Evolutionary conservation across 2,329 filamentous ascomycete species (phyloP).

Genomic region (Aspergillus fructus): DNA sequence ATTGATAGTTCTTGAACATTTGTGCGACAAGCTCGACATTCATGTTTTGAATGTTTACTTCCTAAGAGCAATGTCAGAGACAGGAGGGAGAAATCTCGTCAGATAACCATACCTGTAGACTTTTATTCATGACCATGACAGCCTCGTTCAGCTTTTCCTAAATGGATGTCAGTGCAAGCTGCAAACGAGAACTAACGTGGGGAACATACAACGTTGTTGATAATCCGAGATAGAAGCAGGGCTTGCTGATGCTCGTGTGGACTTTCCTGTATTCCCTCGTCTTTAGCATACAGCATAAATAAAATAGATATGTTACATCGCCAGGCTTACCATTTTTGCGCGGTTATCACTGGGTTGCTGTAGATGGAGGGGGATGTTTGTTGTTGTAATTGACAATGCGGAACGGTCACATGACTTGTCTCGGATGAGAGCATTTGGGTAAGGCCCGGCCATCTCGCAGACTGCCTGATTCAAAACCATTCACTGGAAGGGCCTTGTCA

Average conservation of each 20-base stretch:
- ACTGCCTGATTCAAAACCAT: not conserved
- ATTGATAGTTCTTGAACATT: conserved; percentile 99
- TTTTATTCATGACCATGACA: conserved; percentile 87
- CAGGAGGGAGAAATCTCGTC: not conserved
- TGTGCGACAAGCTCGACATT: conserved; percentile 96
- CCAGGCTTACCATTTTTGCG: conserved; percentile 18
- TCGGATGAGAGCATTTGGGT: not conserved
- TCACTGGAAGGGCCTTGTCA: not conserved
- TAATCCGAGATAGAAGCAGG: conserved; percentile 87
- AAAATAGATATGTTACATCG: not conserved
- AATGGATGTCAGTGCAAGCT: not conserved
- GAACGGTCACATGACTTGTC: conserved; percentile 12
- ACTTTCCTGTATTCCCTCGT: conserved; percentile 64
- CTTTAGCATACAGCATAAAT: not conserved
- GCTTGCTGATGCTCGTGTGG: conserved; percentile 98
- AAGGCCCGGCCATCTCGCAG: not conserved
- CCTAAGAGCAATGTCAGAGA: conserved; percentile 51
- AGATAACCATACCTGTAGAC: conserved; percentile 64
- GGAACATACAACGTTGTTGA: conserved; percentile 85
- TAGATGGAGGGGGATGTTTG: not conserved
- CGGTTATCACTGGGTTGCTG: not conserved
- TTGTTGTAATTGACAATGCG: not conserved
- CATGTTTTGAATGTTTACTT: conserved; percentile 99
- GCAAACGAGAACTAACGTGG: not conserved
- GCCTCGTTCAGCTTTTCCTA: conserved; percentile 98